A percentile compares a stretch with the other conserved stretches of the same genome.
These are phyloP conservation scores for Thalassiosira hispida DNA, from an alignment of 352 stramenopile species.

Conservation along the genomic window DNA sequence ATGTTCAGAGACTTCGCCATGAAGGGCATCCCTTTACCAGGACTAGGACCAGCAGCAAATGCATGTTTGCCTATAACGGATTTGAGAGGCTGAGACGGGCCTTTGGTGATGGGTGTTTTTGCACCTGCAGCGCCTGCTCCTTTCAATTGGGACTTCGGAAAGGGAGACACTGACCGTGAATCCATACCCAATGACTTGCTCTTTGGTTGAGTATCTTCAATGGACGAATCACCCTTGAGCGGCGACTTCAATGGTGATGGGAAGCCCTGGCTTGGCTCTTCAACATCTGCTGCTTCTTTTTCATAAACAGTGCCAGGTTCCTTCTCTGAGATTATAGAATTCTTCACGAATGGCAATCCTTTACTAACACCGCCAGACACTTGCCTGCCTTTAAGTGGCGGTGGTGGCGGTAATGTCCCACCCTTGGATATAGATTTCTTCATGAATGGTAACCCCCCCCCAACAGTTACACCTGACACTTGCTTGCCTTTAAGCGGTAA, in stretches of 20 bases:
- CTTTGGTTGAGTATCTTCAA: too few relatives aligned
- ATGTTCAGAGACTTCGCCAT: too few relatives aligned
- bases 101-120: slow-evolving; percentile 10
- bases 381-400: not conserved
- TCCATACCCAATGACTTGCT: too few relatives aligned
- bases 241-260: too few relatives aligned
- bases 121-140: slow-evolving; percentile 1
- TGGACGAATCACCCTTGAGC: too few relatives aligned
- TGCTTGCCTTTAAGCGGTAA: too few relatives aligned
- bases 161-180: not conserved
- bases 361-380: not conserved
- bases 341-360: not conserved
- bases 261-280: too few relatives aligned
- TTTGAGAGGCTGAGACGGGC: not conserved
- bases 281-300: too few relatives aligned
- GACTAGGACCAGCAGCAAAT: not conserved
- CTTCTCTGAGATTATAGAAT: not conserved
- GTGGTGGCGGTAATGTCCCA: not conserved
- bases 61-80: slow-evolving; percentile 7
- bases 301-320: too few relatives aligned
- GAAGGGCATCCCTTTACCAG: not conserved
- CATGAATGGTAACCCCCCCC: too few relatives aligned
- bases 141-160: slow-evolving; percentile 3
- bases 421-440: too few relatives aligned
- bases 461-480: too few relatives aligned